Base-by-base conservation (phyloP, 2,329 filamentous ascomycete genomes). In the Colletotrichum neosansevieriae region DNA sequence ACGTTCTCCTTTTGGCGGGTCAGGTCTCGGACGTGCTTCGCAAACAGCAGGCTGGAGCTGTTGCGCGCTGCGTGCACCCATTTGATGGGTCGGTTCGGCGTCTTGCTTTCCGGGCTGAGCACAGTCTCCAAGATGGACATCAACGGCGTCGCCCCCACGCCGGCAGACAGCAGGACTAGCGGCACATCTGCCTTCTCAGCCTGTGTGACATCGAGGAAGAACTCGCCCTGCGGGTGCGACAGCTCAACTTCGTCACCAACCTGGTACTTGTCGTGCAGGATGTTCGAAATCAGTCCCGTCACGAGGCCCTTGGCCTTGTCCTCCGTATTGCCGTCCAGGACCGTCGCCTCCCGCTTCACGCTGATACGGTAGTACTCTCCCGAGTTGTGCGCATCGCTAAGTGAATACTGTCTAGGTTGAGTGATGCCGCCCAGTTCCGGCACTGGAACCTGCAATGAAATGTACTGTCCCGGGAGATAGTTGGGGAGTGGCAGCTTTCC, bases 381-480 rank as follows among this genome's bases (percentile, higher is more conserved):
- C 24, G 72, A 71, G 4, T 84, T 82, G 15, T 45, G 34, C 2
- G 80, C 83, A 73, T 92, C 89, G 74, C 88, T 91, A 63, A 95
- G 82, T 53, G 89, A 92, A 81, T 94, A 95, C 81, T 95, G 92
- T 63, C 92, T 82, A 65, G 89, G 88, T 78, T 95, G 93, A 66
- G 84, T 79, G 72, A 90, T 84, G n/a, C 86, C 86, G 32, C 57
- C 71, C 21, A 91, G 83, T 54, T 84, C 81, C 0, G 89, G 87
- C 0, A 94, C 84, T 51, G 85, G 81, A 1, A 91, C 77, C 71
- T 87, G 87, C 59, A 94, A 78, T 47, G 88, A 91, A 74, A 94
- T 85, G 75, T 94, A 94, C 78, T 94, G 91, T 40, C 92, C 92
- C 0, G 92, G 91, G 47, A 85, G 81, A 80, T 87, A 94, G 0